A percentile compares a stretch with the other conserved stretches of the same genome.
Evolutionary conservation across 306 rosid genomes (phyloP).

Genomic region (Gillenia trifoliata): DNA sequence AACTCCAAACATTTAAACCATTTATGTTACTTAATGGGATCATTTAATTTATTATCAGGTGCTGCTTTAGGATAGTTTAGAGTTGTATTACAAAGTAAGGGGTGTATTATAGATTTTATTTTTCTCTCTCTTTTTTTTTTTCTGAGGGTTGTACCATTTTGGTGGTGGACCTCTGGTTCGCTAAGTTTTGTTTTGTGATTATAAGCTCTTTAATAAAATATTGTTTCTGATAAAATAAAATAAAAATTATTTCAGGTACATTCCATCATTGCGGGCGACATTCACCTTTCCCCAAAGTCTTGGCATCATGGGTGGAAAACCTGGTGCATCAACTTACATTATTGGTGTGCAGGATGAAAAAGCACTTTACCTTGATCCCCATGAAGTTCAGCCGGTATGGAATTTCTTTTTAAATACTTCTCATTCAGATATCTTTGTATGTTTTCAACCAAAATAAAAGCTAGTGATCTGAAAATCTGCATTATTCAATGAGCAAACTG

Average conservation of each 20-base stretch:
- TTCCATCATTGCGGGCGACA: slow-evolving; percentile 73
- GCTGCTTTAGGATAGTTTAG: neutral
- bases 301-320: slow-evolving; percentile 92
- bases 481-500: neutral
- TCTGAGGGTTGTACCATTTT: neutral
- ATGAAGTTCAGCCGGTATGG: slow-evolving; percentile 71
- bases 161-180: neutral
- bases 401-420: slow-evolving; percentile 1
- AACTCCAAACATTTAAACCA: neutral
- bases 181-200: neutral
- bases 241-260: slow-evolving; percentile 43
- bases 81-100: neutral
- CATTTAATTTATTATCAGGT: neutral
- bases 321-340: slow-evolving; percentile 89
- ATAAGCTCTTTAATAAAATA: neutral
- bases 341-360: slow-evolving; percentile 88
- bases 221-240: neutral
- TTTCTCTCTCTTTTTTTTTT: neutral
- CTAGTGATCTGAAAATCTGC: neutral
- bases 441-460: neutral
- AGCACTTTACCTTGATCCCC: slow-evolving; percentile 95
- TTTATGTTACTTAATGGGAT: neutral
- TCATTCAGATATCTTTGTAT: slow-evolving; percentile 1
- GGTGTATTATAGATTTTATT: neutral
- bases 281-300: slow-evolving; percentile 91